Evolutionary conservation across 441 rosid genomes (phyloP), one percentile per base, ranked within the genome.

Genomic region (Populus hybrid): DNA sequence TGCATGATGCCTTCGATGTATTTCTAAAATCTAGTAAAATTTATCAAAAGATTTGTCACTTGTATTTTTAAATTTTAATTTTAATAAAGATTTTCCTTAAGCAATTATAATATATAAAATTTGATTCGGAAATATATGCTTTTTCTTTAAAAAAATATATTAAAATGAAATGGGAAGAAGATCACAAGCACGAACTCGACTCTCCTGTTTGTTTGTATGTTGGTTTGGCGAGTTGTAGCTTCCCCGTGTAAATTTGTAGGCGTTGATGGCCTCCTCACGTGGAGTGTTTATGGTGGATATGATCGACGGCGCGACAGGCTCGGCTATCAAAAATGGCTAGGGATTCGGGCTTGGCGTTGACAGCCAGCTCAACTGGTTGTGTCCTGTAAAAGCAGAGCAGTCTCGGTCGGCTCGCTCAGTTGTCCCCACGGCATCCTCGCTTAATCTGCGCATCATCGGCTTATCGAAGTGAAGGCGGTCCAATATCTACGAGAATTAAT

Each of bases 391-490:
- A 84, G 86, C 68, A 63, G 6, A 83, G 82, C 89, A 77, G 64
- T 76, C 80, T 82, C 64, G 87, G 75, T 79, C 26, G 6, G 12
- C 77, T 79, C 75, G 24, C 79, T 68, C 64, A 88, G 73, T 88
- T 88, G 91, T 86, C 87, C 74, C 78, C 86, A 84, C 81, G 87
- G 79, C 81, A 75, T 76, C 68, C 20, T n/a, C 9, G 72, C 80
- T 74, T 29, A 75, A 74, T 21, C 81, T 79, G 42, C 78, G 78
- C 82, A 18, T 63, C 59, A 23, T 70, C 50, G 65, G 42, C 64
- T 72, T 40, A 61, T 38, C 20, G 72, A 24, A 33, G 71, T n/a
- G 14, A 12, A 24, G n/a, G 63, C 40, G 16, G 56, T 8, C 56
- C 56, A 3, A 18, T 18, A 31, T 11, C 20, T 31, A 8, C 31